Percentiles rank a stretch among this genome's conserved stretches.
These are phyloP conservation scores for Cucurbita pepo DNA, from an alignment of 306 rosid species.

Conservation along the genomic window DNA sequence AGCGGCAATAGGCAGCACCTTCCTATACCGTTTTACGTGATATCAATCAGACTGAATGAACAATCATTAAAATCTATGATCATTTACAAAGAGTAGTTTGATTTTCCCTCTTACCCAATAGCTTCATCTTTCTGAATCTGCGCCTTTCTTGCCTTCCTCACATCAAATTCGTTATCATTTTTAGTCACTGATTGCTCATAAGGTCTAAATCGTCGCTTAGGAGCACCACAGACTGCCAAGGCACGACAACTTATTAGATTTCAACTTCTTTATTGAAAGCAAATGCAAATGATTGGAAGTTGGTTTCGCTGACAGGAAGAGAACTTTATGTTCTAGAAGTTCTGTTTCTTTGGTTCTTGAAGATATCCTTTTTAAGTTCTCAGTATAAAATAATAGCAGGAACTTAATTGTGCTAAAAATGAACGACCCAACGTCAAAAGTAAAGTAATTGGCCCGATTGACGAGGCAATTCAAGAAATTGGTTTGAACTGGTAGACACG, in stretches of 20 bases:
- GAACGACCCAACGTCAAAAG: neutral
- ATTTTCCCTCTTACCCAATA: constrained; percentile 33
- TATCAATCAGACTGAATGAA: neutral
- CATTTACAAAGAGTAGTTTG: neutral
- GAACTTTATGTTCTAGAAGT: neutral
- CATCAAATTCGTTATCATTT: constrained; percentile 32
- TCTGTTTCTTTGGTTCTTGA: neutral
- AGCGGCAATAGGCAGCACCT: constrained; percentile 53
- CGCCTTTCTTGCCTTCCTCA: constrained; percentile 56
- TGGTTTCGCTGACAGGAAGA: neutral
- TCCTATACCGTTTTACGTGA: constrained; percentile 26
- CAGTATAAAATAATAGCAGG: neutral
- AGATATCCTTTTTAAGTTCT: neutral
- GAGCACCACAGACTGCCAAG: constrained; percentile 84
- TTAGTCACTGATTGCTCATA: constrained; percentile 48
- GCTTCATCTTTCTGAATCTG: constrained; percentile 57
- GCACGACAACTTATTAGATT: neutral
- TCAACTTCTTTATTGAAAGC: neutral
- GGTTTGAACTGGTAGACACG: too few relatives aligned
- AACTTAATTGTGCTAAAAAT: neutral
- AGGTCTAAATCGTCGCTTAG: constrained; percentile 64
- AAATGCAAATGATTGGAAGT: neutral
- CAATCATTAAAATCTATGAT: neutral
- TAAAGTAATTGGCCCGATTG: neutral
- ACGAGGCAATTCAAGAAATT: too few relatives aligned